Evolutionary conservation across 2,329 filamentous ascomycete species (phyloP), one percentile per base, ranked within the genome.

Genomic region (Diplodia seriata): DNA sequence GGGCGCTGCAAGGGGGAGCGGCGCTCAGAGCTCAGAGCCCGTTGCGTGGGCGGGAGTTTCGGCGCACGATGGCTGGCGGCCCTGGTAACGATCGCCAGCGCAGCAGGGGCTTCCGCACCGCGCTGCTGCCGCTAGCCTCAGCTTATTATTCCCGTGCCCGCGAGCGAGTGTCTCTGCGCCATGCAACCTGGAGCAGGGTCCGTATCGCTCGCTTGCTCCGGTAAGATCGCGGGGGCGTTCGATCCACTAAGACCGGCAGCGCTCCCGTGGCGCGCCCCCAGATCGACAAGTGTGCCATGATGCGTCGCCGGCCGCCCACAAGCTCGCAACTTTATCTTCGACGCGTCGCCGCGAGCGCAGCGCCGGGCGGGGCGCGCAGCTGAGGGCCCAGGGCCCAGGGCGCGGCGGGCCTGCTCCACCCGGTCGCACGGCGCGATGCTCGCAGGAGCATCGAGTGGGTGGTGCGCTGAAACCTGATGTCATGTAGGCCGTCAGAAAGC

Each of bases 31-130:
- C 18, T 47, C 43, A 33, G 18, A 12, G 20, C 55, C 55, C 36
- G 36, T 43, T 57, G 40, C 43, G 23, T 14, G 33, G 33, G 33
- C 23, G 53, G 33, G 53, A 33, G n/a, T 38, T 38, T 38, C 36
- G 36, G 53, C 53, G 53, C 14, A 31, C 26, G 54, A 14, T n/a
- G 53, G 53, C 55, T 20, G 26, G 56, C 56, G 40, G 33, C 56
- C 36, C 36, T 18, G 36, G 56, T 23, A 47, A 20, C 38, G 56
- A 59, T 62, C 57, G 57, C 38, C 56, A 23, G 18, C 33, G 54
- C 54, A 57, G 54, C 55, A 59, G 55, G 54, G 54, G 56, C 56
- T 59, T 31, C 55, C 55, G 55, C 55, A 38, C 55, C 6, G 23
- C 55, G 26, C 26, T 26, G 26, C 26, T 59, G 55, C n/a, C 36